These are phyloP conservation scores for Didymella pinodella DNA, from an alignment of 2,329 filamentous ascomycete genomes.

Conservation along the genomic window DNA sequence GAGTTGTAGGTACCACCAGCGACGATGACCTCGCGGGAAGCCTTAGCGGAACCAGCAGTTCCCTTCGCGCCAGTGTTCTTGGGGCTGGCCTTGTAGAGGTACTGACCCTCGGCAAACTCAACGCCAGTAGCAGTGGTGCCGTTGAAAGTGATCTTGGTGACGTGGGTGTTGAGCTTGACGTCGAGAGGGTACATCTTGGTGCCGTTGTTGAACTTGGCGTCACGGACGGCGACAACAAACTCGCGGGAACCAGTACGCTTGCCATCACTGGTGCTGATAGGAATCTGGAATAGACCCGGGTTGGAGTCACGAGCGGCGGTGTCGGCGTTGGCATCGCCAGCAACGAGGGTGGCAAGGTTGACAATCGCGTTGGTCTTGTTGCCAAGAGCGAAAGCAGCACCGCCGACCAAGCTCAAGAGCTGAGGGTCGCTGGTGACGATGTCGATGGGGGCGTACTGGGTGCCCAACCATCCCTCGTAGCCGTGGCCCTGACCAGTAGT, in stretches of 20 bases:
- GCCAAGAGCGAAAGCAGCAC: constrained; percentile 62
- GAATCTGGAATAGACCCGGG: constrained; percentile 65
- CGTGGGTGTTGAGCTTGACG: constrained; percentile 67
- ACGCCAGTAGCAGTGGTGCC: constrained; percentile 62
- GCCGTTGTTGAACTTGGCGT: constrained; percentile 60
- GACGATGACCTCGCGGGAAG: constrained; percentile 45
- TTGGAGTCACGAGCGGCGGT: constrained; percentile 55
- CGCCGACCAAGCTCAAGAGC: constrained; percentile 61
- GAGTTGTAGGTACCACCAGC: constrained; percentile 66
- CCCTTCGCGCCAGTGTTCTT: constrained; percentile 46
- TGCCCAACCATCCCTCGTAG: constrained; percentile 65
- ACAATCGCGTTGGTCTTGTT: constrained; percentile 46
- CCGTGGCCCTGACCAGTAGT: constrained; percentile 60
- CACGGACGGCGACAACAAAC: constrained; percentile 61
- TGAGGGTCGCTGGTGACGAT: constrained; percentile 62
- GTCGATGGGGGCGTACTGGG: constrained; percentile 59
- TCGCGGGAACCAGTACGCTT: constrained; percentile 64
- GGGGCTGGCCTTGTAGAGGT: constrained; percentile 55
- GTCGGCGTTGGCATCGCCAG: constrained; percentile 62
- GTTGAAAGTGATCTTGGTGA: constrained; percentile 71
- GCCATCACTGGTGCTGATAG: constrained; percentile 59
- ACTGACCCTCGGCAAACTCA: constrained; percentile 53
- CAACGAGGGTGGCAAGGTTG: constrained; percentile 50
- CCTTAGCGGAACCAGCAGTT: constrained; percentile 46
- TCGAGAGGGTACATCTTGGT: constrained; percentile 65